Evolutionary conservation across 257 asterid species (phyloP), one percentile per base, ranked within the genome.

Genomic region (Plantago major): DNA sequence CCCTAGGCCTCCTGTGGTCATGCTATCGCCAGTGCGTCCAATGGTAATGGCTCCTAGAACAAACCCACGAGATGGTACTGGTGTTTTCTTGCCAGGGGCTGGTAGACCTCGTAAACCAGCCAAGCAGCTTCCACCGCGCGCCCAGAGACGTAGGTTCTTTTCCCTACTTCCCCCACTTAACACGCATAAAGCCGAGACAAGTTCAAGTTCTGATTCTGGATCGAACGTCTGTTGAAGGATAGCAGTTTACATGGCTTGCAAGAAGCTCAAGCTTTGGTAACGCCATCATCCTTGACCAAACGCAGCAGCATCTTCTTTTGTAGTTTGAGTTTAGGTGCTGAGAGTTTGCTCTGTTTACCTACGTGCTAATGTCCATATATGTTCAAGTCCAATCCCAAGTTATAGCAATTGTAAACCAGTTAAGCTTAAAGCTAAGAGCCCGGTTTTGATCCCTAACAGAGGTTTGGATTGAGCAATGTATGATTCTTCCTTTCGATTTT

Each of bases 31-130:
- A 3, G 46, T 70, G 16, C 65, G 72, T 26, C 86, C 82, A 10
- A 28, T 71, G 72, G 65, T 64, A 48, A 45, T 70, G 75, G 73
- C 57, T 67, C 72, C 86, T 10, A 70, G 75, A 65, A 66, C 68
- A 67, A 49, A 71, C 45, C 73, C 90, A 13, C 74, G 64, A 2
- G 81, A 77, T 46, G 90, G 87, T 11, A 83, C 90, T 3, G 90
- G 90, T 19, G 87, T 83, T 58, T 83, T 78, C 79, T 65, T 83
- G 64, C 90, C 90, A 10, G 76, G 81, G 83, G 76, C 64, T 10
- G 70, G 55, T 48, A 80, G 79, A 60, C 67, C 83, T 33, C 70
- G 79, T 45, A 74, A 68, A 67, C 83, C 75, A 3, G 66, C 75
- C 46, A 83, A 63, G 65, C 85, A 78, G 62, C 84, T 83, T 71